phyloP scores from a whole-genome alignment of 352 stramenopile genomes.

The Phytophthora sp. region DNA sequence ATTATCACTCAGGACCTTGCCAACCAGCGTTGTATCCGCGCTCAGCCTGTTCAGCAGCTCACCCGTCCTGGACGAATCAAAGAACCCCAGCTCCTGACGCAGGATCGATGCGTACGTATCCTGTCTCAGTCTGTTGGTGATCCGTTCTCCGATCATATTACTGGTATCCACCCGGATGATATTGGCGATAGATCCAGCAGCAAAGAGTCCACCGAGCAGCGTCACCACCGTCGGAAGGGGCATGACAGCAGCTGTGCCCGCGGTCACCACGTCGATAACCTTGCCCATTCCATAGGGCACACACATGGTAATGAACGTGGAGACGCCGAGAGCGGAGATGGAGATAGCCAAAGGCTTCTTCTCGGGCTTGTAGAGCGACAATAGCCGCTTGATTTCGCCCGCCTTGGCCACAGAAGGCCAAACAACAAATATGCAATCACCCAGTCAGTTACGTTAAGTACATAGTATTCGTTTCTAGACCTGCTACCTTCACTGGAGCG shows the following conservation, averaged over 20 bases:
- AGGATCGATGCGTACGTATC: slow-evolving; percentile 83
- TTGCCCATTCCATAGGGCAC: slow-evolving; percentile 84
- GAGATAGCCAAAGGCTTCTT: slow-evolving; percentile 72
- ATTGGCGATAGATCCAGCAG: slow-evolving; percentile 71
- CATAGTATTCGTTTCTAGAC: background rate
- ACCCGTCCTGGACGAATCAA: slow-evolving; percentile 89
- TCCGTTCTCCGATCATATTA: slow-evolving; percentile 89
- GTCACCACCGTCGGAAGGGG: slow-evolving; percentile 59
- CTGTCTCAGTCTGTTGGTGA: slow-evolving; percentile 80
- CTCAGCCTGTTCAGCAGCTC: slow-evolving; percentile 93
- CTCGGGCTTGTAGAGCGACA: slow-evolving; percentile 73
- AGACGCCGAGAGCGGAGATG: slow-evolving; percentile 66
- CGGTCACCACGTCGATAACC: slow-evolving; percentile 79
- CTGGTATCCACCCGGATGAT: slow-evolving; percentile 77
- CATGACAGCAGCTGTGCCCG: slow-evolving; percentile 41
- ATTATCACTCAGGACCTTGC: slow-evolving; percentile 94
- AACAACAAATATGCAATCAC: slow-evolving; percentile 4
- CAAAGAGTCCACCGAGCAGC: slow-evolving; percentile 72
- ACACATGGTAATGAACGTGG: slow-evolving; percentile 77
- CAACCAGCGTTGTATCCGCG: slow-evolving; percentile 91
- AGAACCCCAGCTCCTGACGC: slow-evolving; percentile 91
- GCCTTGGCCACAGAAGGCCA: slow-evolving; percentile 18
- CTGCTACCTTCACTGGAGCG: slow-evolving; percentile 9
- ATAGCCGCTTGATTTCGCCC: slow-evolving; percentile 45
- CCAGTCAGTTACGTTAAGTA: slow-evolving; percentile 14